These are phyloP conservation scores for Fusarium sarcochroum DNA, from an alignment of 2,329 filamentous ascomycete species.

Conservation along the genomic window DNA sequence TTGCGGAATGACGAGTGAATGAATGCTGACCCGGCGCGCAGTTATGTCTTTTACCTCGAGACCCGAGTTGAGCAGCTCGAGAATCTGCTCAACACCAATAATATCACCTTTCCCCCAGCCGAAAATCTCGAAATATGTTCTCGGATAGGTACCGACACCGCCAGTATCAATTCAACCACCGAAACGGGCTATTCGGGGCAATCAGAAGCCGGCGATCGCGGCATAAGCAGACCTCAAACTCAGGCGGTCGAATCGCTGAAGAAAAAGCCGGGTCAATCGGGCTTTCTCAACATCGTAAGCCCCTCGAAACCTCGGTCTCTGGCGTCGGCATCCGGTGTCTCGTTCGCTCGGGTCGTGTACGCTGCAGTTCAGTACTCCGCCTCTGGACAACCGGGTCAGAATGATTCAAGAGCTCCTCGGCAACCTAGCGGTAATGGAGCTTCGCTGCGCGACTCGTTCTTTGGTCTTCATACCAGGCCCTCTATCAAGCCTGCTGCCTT, in stretches of 20 bases:
- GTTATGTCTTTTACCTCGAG: slow-evolving; percentile 96
- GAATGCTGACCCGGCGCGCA: slow-evolving; percentile 54
- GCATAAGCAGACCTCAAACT: slow-evolving; percentile 47
- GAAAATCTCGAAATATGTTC: slow-evolving; percentile 76
- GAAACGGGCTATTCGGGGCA: slow-evolving; percentile 54
- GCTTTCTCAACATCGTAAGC: slow-evolving; percentile 82
- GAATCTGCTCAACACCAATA: slow-evolving; percentile 76
- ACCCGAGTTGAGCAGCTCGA: slow-evolving; percentile 88
- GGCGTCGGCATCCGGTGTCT: slow-evolving; percentile 90
- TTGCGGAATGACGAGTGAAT: background rate
- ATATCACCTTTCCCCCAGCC: slow-evolving; percentile 79
- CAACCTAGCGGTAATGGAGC: slow-evolving; percentile 66
- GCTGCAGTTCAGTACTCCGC: slow-evolving; percentile 86
- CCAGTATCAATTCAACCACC: slow-evolving; percentile 51
- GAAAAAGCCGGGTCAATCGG: slow-evolving; percentile 54
- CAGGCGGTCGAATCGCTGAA: slow-evolving; percentile 53
- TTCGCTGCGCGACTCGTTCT: slow-evolving; percentile 95
- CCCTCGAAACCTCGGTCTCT: slow-evolving; percentile 84
- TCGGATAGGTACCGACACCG: slow-evolving; percentile 59
- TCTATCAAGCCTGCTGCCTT: slow-evolving; percentile 89
- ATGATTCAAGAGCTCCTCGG: slow-evolving; percentile 46
- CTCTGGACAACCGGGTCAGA: slow-evolving; percentile 69
- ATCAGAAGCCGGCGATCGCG: slow-evolving; percentile 50
- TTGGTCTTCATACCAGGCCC: slow-evolving; percentile 92
- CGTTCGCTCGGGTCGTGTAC: slow-evolving; percentile 94